These are phyloP conservation scores for Pachyrhizus erosus DNA, from an alignment of 306 rosid genomes.

Conservation along the genomic window DNA sequence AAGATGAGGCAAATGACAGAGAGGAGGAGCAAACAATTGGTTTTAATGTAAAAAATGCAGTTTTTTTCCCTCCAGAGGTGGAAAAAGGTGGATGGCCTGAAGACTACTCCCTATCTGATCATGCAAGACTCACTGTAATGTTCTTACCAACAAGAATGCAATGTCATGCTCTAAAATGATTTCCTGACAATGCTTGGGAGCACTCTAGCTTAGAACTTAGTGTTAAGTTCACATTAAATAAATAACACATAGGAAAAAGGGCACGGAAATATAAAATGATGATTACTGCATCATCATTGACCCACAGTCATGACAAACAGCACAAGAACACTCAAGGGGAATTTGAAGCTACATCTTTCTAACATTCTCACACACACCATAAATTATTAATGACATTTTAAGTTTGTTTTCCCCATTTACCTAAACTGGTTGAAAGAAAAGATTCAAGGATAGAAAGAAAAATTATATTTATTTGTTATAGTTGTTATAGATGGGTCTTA, in stretches of 20 bases:
- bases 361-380: slow-evolving; percentile 1
- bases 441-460: slow-evolving; percentile 1
- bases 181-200: slow-evolving; percentile 32
- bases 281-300: slow-evolving; percentile 18
- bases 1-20: slow-evolving; percentile 42
- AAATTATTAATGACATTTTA: not conserved
- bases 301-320: not conserved
- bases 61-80: slow-evolving; percentile 81
- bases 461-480: slow-evolving; percentile 29
- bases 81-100: slow-evolving; percentile 92
- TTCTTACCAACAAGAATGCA: slow-evolving; percentile 75
- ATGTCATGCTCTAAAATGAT: slow-evolving; percentile 57
- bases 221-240: slow-evolving; percentile 14
- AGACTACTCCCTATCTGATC: slow-evolving; percentile 85
- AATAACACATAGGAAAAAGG: slow-evolving; percentile 26
- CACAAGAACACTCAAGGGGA: slow-evolving; percentile 19
- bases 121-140: slow-evolving; percentile 84
- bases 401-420: not conserved
- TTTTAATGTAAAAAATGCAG: slow-evolving; percentile 77
- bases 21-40: slow-evolving; percentile 68
- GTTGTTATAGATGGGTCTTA: slow-evolving; percentile 30
- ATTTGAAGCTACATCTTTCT: not conserved
- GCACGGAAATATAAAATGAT: not conserved
- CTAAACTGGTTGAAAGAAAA: not conserved
- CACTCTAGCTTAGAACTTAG: not conserved